These are phyloP conservation scores for Knufia petricola DNA, from an alignment of 2,329 filamentous ascomycete genomes.

Conservation along the genomic window DNA sequence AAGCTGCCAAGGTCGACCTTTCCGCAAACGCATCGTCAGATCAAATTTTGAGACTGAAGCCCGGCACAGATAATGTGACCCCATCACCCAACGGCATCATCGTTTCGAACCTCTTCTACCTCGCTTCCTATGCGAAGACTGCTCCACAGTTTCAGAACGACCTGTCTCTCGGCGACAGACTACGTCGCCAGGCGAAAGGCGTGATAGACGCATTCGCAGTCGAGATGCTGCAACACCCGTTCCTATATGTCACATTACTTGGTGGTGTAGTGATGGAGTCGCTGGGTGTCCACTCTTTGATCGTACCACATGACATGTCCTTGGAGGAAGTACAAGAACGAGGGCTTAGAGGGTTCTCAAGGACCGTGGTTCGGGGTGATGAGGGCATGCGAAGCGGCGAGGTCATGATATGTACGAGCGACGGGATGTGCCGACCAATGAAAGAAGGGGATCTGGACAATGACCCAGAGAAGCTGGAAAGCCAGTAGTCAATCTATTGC, in stretches of 20 bases:
- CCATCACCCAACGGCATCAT: constrained; percentile 83
- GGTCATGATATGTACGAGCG: constrained; percentile 21
- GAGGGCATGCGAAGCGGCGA: constrained; percentile 10
- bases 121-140: constrained; percentile 48
- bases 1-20: constrained; percentile 28
- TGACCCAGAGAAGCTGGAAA: too few species aligned
- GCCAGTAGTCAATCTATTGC: too few species aligned
- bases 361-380: constrained; percentile 18
- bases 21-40: constrained; percentile 9
- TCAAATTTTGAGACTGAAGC: constrained; percentile 65
- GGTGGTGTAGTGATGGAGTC: constrained; percentile 63
- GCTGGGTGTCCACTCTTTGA: constrained; percentile 55
- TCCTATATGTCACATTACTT: constrained; percentile 77
- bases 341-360: constrained; percentile 19
- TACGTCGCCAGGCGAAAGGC: constrained; percentile 50
- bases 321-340: constrained; percentile 13
- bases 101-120: constrained; percentile 76
- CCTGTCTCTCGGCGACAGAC: constrained; percentile 2
- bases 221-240: constrained; percentile 86
- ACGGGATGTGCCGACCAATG: constrained; percentile 17
- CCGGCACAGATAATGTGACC: constrained; percentile 86
- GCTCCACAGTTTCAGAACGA: constrained; percentile 5
- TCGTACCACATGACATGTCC: constrained; percentile 29
- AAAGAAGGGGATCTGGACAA: constrained; percentile 17
- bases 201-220: constrained; percentile 80